Conservation (phyloP, 495 filamentous ascomycete genomes). For the Hyaloscypha bicolor region DNA sequence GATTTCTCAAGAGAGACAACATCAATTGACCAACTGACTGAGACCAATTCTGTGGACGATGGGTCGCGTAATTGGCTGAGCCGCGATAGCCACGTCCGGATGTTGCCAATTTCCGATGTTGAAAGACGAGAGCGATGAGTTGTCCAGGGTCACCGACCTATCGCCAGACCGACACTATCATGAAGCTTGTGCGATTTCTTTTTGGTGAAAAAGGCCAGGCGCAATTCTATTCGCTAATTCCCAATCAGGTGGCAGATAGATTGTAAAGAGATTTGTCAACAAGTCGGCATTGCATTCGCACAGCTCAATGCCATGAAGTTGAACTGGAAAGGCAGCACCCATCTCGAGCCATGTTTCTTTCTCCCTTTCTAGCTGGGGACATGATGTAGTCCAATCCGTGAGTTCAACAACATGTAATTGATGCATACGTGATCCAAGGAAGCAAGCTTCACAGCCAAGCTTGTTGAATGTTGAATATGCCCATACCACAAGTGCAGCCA, state of each 20-base stretch:
- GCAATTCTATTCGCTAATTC: constrained; percentile 22
- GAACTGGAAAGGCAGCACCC: constrained; percentile 2
- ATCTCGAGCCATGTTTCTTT: constrained; percentile 24
- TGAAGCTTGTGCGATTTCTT: not conserved
- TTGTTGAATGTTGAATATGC: constrained; percentile 17
- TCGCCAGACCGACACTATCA: not conserved
- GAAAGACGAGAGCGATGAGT: no score
- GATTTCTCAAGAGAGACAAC: no score
- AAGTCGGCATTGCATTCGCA: constrained; percentile 23
- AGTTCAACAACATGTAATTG: constrained; percentile 17
- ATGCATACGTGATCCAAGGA: not conserved
- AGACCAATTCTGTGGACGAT: no score
- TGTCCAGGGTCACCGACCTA: no score
- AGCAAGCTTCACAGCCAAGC: constrained; percentile 13
- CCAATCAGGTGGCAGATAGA: constrained; percentile 24
- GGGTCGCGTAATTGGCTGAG: no score
- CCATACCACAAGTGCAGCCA: constrained; percentile 23
- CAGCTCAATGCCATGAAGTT: constrained; percentile 17
- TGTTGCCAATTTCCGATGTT: no score
- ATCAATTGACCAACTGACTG: no score
- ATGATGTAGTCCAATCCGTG: constrained; percentile 5
- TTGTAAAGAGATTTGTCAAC: constrained; percentile 16
- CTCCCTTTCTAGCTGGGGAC: not conserved
- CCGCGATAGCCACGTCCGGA: no score
- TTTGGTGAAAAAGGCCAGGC: constrained; percentile 13